Evolutionary conservation across 2,329 filamentous ascomycete genomes (phyloP).

Genomic region (Pseudogymnoascus sp.): DNA sequence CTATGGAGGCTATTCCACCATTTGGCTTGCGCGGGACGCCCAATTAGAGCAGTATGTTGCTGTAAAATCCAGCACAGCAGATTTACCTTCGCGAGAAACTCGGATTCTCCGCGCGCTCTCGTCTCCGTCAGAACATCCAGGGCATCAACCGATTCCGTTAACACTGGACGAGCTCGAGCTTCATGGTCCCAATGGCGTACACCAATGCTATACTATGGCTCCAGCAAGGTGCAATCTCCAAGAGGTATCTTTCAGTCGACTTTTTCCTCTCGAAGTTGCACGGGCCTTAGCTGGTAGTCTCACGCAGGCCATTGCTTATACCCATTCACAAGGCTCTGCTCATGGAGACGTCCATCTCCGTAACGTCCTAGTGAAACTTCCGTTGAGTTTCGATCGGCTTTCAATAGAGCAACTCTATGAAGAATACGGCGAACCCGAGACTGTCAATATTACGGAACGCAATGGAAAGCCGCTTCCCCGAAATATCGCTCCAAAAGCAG

Average conservation of each 20-base stretch:
- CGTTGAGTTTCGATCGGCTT: not conserved
- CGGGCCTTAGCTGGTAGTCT: slow-evolving; percentile 21
- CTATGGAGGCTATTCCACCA: slow-evolving; percentile 31
- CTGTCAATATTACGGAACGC: not conserved
- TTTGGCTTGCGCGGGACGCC: slow-evolving; percentile 32
- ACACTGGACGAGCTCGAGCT: slow-evolving; percentile 32
- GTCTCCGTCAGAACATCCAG: slow-evolving; percentile 14
- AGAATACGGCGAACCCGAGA: not conserved
- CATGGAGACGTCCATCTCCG: not conserved
- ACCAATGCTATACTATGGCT: slow-evolving; percentile 28
- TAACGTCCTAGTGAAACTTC: not conserved
- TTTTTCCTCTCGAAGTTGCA: slow-evolving; percentile 22
- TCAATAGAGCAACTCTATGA: not conserved
- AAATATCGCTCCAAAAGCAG: not conserved
- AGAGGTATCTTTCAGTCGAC: slow-evolving; percentile 22
- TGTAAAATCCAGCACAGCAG: slow-evolving; percentile 12
- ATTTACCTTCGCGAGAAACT: not conserved
- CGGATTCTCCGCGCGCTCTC: not conserved
- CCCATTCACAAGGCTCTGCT: slow-evolving; percentile 13
- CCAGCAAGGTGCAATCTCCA: slow-evolving; percentile 24
- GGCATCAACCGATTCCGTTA: slow-evolving; percentile 26
- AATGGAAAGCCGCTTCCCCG: not conserved
- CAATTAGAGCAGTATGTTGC: slow-evolving; percentile 7
- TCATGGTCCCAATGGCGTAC: slow-evolving; percentile 36
- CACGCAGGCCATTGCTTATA: slow-evolving; percentile 17